Evolutionary conservation across 192 early-diverging fungal species (phyloP).

Genomic region (Coemansia sp.): DNA sequence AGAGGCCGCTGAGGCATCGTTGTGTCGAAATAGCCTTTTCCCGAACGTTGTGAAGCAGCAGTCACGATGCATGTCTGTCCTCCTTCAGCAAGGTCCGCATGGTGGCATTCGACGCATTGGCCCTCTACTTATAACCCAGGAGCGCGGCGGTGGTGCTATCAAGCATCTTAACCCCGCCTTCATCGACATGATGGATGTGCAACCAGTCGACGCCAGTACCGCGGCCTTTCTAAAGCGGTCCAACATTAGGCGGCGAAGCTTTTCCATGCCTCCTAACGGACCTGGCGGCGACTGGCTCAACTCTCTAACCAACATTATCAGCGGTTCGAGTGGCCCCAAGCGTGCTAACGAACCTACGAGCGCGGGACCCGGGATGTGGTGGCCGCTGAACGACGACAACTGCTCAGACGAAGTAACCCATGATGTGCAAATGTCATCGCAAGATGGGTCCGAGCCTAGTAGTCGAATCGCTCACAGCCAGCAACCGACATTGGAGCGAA

Average conservation of each 20-base stretch:
- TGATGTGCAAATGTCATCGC: constrained; percentile 39
- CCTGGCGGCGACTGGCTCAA: constrained; percentile 33
- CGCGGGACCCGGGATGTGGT: constrained; percentile 52
- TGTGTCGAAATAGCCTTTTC: constrained; percentile 49
- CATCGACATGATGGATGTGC: constrained; percentile 55
- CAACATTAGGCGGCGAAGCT: constrained; percentile 49
- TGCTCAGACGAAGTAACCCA: constrained; percentile 48
- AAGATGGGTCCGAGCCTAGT: constrained; percentile 8
- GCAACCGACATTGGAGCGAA: constrained; percentile 22
- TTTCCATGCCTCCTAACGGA: constrained; percentile 30
- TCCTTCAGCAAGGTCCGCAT: constrained; percentile 53
- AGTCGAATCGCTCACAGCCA: neutral
- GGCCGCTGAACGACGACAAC: constrained; percentile 54
- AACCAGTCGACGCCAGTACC: constrained; percentile 43
- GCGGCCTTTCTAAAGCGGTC: constrained; percentile 34
- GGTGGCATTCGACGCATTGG: constrained; percentile 51
- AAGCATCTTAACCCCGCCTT: constrained; percentile 43
- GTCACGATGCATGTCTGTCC: constrained; percentile 48
- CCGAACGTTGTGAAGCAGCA: constrained; percentile 51
- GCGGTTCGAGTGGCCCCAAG: constrained; percentile 6
- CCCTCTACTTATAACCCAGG: constrained; percentile 41
- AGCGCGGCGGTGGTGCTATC: constrained; percentile 48
- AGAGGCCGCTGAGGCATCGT: constrained; percentile 17
- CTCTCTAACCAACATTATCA: constrained; percentile 18
- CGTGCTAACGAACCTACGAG: constrained; percentile 2